Conservation (phyloP, 2,329 filamentous ascomycete genomes). For the Coniochaeta hoffmannii region DNA sequence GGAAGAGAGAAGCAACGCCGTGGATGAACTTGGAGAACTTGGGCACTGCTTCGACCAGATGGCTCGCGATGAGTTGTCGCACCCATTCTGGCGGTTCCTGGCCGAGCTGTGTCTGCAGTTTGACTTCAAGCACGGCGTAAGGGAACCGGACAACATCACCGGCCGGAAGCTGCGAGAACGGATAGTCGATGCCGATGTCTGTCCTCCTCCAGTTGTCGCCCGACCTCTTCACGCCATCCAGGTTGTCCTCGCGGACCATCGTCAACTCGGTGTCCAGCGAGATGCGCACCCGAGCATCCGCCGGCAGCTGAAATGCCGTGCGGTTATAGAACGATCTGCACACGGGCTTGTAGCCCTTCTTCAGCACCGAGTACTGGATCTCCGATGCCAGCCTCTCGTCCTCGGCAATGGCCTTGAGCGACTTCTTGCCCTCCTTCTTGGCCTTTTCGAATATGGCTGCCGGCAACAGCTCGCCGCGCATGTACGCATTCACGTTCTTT, state of each 20-base stretch:
- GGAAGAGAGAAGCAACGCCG: slow-evolving; percentile 81
- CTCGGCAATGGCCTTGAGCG: slow-evolving; percentile 82
- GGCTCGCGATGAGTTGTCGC: slow-evolving; percentile 82
- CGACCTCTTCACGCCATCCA: slow-evolving; percentile 67
- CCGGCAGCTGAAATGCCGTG: slow-evolving; percentile 93
- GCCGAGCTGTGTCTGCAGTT: slow-evolving; percentile 91
- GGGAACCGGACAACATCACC: slow-evolving; percentile 88
- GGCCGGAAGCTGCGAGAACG: slow-evolving; percentile 80
- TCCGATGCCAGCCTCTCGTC: slow-evolving; percentile 85
- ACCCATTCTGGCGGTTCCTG: slow-evolving; percentile 97
- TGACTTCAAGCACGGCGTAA: slow-evolving; percentile 93
- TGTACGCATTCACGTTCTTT: slow-evolving; percentile 91
- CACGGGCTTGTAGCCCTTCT: slow-evolving; percentile 79
- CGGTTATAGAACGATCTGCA: slow-evolving; percentile 97
- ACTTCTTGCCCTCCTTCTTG: slow-evolving; percentile 90
- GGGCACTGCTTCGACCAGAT: slow-evolving; percentile 95
- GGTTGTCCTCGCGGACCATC: slow-evolving; percentile 91
- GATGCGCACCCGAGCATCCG: slow-evolving; percentile 91
- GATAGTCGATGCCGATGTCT: slow-evolving; percentile 95
- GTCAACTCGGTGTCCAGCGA: slow-evolving; percentile 94
- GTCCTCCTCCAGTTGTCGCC: slow-evolving; percentile 93
- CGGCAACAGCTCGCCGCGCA: slow-evolving; percentile 77
- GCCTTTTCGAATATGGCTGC: slow-evolving; percentile 93
- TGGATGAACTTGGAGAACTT: slow-evolving; percentile 99
- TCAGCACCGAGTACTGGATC: slow-evolving; percentile 87